Percentiles rank a stretch among this genome's conserved stretches.
Conservation (phyloP, 108 stramenopile species). For the Fragilaria crotonensis region DNA sequence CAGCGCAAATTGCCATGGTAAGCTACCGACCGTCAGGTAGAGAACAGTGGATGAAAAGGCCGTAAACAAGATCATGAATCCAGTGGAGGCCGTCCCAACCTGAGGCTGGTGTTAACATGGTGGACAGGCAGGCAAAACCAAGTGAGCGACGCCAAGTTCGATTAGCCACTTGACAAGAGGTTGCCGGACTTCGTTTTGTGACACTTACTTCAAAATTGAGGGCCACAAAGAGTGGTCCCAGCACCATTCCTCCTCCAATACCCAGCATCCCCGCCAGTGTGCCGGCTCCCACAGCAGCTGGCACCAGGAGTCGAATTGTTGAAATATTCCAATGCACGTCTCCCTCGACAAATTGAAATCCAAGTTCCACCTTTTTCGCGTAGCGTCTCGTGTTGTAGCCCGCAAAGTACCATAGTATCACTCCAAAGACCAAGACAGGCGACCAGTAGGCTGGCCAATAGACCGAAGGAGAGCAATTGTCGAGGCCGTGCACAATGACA, state of each 20-base stretch:
- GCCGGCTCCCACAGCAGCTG: not conserved
- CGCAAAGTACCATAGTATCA: not conserved
- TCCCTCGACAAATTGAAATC: not conserved
- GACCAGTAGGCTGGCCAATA: not conserved
- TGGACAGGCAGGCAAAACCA: too few species aligned
- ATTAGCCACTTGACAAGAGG: too few species aligned
- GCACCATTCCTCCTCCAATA: not conserved
- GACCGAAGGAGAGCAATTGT: not conserved
- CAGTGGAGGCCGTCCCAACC: not conserved
- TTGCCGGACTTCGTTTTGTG: too few species aligned
- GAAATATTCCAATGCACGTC: not conserved
- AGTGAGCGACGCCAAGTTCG: too few species aligned
- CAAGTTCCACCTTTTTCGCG: not conserved
- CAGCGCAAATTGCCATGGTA: not conserved
- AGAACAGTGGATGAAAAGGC: not conserved
- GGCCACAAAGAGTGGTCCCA: not conserved
- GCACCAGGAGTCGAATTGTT: not conserved
- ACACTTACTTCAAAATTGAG: not conserved
- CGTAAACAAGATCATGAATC: not conserved
- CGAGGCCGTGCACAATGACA: not conserved
- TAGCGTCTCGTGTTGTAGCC: not conserved
- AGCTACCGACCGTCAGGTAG: not conserved
- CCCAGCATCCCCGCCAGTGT: not conserved
- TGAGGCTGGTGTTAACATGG: not conserved
- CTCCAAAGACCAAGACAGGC: not conserved